Conservation (phyloP, 176 grass and related monocot species). For the Chrysopogon serrulatus region DNA sequence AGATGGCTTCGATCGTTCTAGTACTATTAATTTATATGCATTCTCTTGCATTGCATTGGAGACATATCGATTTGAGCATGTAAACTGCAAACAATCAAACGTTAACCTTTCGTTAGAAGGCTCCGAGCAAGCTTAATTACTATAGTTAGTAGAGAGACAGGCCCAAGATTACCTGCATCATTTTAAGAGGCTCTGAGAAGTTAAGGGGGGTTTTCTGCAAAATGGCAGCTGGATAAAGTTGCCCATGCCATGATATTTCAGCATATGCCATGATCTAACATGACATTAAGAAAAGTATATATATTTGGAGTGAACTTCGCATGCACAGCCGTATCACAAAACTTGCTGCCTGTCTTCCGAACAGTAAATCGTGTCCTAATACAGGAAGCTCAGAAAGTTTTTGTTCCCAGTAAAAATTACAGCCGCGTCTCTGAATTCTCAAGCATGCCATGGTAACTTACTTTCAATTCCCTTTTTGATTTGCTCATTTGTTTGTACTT, state of each 20-base stretch:
- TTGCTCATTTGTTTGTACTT: background rate
- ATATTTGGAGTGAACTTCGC: background rate
- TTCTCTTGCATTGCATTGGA: no score
- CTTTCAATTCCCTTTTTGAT: background rate
- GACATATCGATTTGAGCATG: background rate
- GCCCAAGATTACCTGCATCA: background rate
- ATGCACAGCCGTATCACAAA: background rate
- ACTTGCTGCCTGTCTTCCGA: background rate
- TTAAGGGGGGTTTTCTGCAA: background rate
- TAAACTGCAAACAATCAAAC: background rate
- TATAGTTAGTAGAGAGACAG: background rate
- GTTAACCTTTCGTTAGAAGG: background rate
- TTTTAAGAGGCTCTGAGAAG: background rate
- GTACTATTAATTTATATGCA: background rate
- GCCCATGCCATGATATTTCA: background rate
- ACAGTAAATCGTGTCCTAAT: background rate
- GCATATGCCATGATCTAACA: background rate
- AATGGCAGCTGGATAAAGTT: background rate
- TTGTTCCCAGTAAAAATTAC: background rate
- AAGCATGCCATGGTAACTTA: background rate
- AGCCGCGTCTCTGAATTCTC: background rate
- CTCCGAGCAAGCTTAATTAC: background rate
- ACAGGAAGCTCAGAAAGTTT: background rate
- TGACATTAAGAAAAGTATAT: background rate
- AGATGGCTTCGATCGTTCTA: background rate